phyloP scores from a whole-genome alignment of 495 filamentous ascomycete genomes.

The Penicillium steckii region DNA sequence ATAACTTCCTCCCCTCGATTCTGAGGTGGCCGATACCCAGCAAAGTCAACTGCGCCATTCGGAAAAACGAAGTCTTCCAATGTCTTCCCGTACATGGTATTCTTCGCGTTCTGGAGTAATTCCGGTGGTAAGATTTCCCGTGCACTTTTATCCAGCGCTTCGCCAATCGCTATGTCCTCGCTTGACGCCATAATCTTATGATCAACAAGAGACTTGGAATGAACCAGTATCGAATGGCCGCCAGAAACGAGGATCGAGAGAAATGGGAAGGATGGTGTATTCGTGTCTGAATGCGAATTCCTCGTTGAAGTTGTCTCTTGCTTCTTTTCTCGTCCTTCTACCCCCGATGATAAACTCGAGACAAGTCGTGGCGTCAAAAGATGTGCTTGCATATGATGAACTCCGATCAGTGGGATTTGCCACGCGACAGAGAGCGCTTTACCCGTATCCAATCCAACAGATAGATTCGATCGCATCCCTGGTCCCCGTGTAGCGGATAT shows the following conservation, averaged over 20 bases:
- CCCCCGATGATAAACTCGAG: slow-evolving; percentile 46
- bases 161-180: slow-evolving; percentile 76
- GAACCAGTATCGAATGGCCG: slow-evolving; percentile 84
- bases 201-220: slow-evolving; percentile 60
- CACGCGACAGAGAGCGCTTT: slow-evolving; percentile 85
- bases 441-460: slow-evolving; percentile 75
- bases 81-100: slow-evolving; percentile 72
- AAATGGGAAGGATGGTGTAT: no score
- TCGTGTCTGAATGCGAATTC: slow-evolving; percentile 23
- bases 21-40: slow-evolving; percentile 55
- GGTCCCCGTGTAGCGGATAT: slow-evolving; percentile 85
- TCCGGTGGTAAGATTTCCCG: slow-evolving; percentile 64
- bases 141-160: slow-evolving; percentile 81
- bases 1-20: slow-evolving; percentile 53
- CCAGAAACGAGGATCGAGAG: slow-evolving; percentile 88
- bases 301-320: background rate
- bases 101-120: slow-evolving; percentile 41
- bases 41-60: slow-evolving; percentile 41
- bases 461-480: slow-evolving; percentile 76
- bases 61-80: slow-evolving; percentile 76
- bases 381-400: slow-evolving; percentile 98
- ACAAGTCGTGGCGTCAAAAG: slow-evolving; percentile 84
- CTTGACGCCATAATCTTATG: slow-evolving; percentile 73
- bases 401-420: slow-evolving; percentile 76
- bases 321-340: background rate